Evolutionary conservation across 441 rosid species (phyloP).

Genomic region (Populus tomentosa): DNA sequence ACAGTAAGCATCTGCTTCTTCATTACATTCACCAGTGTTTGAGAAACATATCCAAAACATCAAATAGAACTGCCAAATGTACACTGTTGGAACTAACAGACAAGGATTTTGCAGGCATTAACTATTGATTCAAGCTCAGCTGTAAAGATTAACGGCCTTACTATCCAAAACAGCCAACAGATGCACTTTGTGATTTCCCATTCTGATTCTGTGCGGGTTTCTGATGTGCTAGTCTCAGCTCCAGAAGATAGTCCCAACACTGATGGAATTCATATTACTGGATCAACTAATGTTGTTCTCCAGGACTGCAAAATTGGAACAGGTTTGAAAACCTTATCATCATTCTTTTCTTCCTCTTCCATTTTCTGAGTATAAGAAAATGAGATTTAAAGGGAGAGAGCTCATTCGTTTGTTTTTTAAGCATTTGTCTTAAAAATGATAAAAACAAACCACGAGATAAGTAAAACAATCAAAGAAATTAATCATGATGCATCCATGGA

Average conservation of each 20-base stretch:
- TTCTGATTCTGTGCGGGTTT: constrained; percentile 55
- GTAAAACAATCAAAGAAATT: background rate
- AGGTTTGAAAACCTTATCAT: constrained; percentile 42
- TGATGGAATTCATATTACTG: constrained; percentile 88
- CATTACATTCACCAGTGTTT: constrained; percentile 4
- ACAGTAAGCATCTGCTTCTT: constrained; percentile 46
- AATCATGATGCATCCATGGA: background rate
- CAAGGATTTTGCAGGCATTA: constrained; percentile 60
- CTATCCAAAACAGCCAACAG: constrained; percentile 90
- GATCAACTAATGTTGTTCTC: constrained; percentile 69
- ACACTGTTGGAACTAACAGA: constrained; percentile 12
- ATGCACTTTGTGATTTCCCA: constrained; percentile 78
- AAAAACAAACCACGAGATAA: background rate
- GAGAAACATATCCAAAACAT: constrained; percentile 9
- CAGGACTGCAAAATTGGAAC: constrained; percentile 94
- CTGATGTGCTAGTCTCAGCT: constrained; percentile 63
- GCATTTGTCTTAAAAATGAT: background rate
- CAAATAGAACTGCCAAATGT: constrained; percentile 5
- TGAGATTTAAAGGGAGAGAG: background rate
- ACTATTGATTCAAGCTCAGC: constrained; percentile 87
- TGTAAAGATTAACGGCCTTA: constrained; percentile 64
- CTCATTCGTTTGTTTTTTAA: constrained; percentile 3
- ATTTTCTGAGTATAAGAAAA: background rate
- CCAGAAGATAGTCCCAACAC: constrained; percentile 97
- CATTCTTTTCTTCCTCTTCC: background rate